These are phyloP conservation scores for Pichia manshurica DNA, from an alignment of 805 yeast species.

Conservation along the genomic window DNA sequence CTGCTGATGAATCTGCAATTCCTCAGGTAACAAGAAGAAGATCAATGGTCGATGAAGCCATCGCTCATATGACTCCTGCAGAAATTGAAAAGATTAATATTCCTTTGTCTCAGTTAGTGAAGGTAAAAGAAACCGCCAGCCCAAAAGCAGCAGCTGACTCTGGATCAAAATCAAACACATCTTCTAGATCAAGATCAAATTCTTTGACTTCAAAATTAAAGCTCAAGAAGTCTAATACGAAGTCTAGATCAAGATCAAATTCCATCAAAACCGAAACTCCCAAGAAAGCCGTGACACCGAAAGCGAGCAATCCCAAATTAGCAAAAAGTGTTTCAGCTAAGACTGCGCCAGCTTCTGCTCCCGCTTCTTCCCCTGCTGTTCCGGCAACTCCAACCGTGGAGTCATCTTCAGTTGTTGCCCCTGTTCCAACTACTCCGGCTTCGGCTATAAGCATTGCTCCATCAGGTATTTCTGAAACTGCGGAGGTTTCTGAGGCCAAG, in stretches of 20 bases:
- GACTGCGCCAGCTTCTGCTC: conserved; percentile 17
- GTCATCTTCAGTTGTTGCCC: neutral
- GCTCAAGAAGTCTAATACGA: conserved; percentile 4
- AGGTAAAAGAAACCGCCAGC: conserved; percentile 34
- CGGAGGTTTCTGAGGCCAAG: conserved; percentile 11
- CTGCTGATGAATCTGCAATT: conserved; percentile 8
- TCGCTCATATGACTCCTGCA: conserved; percentile 25
- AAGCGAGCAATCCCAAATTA: conserved; percentile 8
- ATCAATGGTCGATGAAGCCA: conserved; percentile 31
- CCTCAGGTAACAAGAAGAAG: conserved; percentile 18
- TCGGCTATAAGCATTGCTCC: conserved; percentile 1
- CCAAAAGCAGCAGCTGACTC: conserved; percentile 20
- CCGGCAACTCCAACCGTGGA: neutral
- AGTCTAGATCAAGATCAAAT: conserved; percentile 21
- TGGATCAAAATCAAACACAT: neutral
- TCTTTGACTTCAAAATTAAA: conserved; percentile 13
- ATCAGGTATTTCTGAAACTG: conserved; percentile 9
- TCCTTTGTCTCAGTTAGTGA: conserved; percentile 26
- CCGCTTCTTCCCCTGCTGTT: conserved; percentile 7
- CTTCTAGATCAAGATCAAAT: conserved; percentile 21
- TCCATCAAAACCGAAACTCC: conserved; percentile 24
- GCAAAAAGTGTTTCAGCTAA: neutral
- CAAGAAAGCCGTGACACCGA: neutral
- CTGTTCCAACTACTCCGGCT: neutral
- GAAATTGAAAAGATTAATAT: conserved; percentile 26